These are phyloP conservation scores for Chytridium lagenaria DNA, from an alignment of 371 early-diverging fungal species.

Conservation along the genomic window DNA sequence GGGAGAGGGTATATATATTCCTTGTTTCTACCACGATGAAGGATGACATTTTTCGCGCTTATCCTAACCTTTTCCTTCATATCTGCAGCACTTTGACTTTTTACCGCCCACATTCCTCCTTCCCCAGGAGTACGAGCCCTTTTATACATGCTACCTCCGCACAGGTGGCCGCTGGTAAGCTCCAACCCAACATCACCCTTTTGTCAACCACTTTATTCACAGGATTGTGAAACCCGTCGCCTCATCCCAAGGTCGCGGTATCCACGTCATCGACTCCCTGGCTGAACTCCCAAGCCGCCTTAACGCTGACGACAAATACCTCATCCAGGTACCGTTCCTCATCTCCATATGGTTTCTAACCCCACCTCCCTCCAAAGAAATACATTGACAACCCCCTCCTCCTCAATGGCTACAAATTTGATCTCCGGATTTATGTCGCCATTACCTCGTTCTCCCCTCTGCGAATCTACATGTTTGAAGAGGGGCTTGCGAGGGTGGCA, in stretches of 20 bases:
- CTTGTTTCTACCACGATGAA: not conserved
- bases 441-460: slow-evolving; percentile 31
- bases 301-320: slow-evolving; percentile 24
- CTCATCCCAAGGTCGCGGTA: not conserved
- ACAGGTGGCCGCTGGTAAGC: slow-evolving; percentile 31
- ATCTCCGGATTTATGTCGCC: slow-evolving; percentile 32
- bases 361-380: slow-evolving; percentile 1
- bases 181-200: not conserved
- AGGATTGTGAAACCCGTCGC: slow-evolving; percentile 33
- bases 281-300: slow-evolving; percentile 32
- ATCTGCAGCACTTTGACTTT: slow-evolving; percentile 29
- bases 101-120: slow-evolving; percentile 28
- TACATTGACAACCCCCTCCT: slow-evolving; percentile 26
- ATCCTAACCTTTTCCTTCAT: not conserved
- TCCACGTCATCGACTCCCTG: slow-evolving; percentile 29
- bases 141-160: slow-evolving; percentile 26
- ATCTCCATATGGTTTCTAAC: not conserved
- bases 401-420: slow-evolving; percentile 28
- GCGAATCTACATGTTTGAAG: slow-evolving; percentile 36
- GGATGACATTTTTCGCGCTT: not conserved
- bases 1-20: slow-evolving; percentile 23
- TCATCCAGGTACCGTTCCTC: slow-evolving; percentile 19
- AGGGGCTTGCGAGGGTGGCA: slow-evolving; percentile 21
- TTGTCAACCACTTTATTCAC: not conserved
- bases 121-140: slow-evolving; percentile 32